Evolutionary conservation across 148 eudicot species (phyloP).

Genomic region (Diospyros kaki): DNA sequence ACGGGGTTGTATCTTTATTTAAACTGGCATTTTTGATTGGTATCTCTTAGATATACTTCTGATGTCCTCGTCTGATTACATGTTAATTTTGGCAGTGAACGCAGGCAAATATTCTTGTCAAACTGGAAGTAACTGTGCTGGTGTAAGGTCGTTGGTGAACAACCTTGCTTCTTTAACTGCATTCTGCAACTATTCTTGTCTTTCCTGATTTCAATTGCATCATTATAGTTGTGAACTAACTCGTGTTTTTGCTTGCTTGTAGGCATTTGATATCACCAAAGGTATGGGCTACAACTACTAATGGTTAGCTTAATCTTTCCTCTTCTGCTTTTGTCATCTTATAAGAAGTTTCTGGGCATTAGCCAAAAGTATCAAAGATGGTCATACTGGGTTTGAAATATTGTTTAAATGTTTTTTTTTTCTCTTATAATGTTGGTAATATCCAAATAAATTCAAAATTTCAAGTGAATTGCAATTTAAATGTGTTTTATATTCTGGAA

Average conservation of each 20-base stretch:
- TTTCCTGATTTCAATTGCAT: neutral
- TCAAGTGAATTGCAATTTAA: neutral
- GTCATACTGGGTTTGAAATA: neutral
- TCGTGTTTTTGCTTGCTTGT: no score
- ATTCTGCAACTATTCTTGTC: neutral
- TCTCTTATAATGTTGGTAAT: neutral
- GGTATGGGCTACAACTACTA: neutral
- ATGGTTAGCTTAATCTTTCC: neutral
- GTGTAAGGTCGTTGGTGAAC: neutral
- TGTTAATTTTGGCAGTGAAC: neutral
- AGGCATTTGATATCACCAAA: neutral
- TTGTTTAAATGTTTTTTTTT: neutral
- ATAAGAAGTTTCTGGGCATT: neutral
- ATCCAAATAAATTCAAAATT: neutral
- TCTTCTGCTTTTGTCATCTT: neutral
- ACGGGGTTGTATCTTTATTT: neutral
- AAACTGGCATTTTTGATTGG: neutral
- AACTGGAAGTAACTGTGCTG: neutral
- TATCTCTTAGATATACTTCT: neutral
- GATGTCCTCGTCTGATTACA: neutral
- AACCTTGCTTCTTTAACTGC: neutral
- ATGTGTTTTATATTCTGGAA: neutral
- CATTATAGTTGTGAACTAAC: no score
- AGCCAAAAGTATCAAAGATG: neutral
- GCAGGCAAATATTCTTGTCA: neutral